phyloP scores from a whole-genome alignment of 2,329 filamentous ascomycete species.

The Neofusicoccum kwambonambiense region DNA sequence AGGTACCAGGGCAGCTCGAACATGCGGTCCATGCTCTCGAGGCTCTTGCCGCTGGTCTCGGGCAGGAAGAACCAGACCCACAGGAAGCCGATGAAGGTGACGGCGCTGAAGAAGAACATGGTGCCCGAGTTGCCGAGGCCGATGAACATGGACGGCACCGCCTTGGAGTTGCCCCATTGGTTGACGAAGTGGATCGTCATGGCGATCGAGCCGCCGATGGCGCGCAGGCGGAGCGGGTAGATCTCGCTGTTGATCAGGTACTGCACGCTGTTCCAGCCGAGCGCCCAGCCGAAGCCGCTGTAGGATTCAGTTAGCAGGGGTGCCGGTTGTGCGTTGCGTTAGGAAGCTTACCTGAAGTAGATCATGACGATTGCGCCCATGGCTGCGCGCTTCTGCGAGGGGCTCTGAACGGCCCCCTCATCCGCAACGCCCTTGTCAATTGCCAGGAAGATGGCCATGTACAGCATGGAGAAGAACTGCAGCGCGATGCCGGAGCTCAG shows the following conservation, averaged over 20 bases:
- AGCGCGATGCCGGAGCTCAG: constrained; percentile 49
- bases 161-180: constrained; percentile 74
- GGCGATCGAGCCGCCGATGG: constrained; percentile 66
- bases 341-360: constrained; percentile 38
- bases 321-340: not conserved
- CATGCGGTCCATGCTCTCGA: constrained; percentile 70
- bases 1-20: constrained; percentile 73
- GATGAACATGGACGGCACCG: constrained; percentile 74
- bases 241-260: constrained; percentile 77
- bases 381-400: constrained; percentile 55
- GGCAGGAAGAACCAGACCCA: constrained; percentile 75
- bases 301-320: not conserved
- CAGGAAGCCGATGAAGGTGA: constrained; percentile 65
- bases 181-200: constrained; percentile 80
- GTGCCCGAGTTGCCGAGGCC: constrained; percentile 61
- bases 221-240: constrained; percentile 72
- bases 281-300: constrained; percentile 39
- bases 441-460: constrained; percentile 56
- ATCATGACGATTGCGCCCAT: constrained; percentile 69
- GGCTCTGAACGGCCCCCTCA: constrained; percentile 49
- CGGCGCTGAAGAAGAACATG: constrained; percentile 71
- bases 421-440: constrained; percentile 58
- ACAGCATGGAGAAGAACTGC: constrained; percentile 54
- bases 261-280: constrained; percentile 70
- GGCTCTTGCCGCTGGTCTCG: constrained; percentile 63